Evolutionary conservation across 2,329 filamentous ascomycete genomes (phyloP).

Genomic region (Alternaria triticimaculans): DNA sequence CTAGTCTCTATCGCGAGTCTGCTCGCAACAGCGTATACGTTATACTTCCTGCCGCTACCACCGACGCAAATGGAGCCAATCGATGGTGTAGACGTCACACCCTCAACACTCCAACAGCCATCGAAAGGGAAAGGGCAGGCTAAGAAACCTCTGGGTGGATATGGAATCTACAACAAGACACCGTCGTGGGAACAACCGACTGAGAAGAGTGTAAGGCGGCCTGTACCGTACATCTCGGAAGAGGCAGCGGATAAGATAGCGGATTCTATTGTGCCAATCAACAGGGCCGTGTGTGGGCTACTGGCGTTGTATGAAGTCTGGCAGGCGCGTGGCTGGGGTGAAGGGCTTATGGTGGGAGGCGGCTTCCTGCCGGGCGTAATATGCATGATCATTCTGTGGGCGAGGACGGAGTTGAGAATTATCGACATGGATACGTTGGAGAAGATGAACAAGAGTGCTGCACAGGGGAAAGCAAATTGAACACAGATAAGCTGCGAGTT

Average conservation of each 20-base stretch:
- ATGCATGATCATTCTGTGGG: conserved; percentile 65
- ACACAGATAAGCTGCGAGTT: neutral
- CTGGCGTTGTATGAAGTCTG: conserved; percentile 55
- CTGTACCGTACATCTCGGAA: conserved; percentile 33
- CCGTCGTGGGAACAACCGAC: conserved; percentile 11
- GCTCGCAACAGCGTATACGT: conserved; percentile 66
- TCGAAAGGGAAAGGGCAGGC: conserved; percentile 21
- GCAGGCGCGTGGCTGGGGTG: conserved; percentile 28
- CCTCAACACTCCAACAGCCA: neutral
- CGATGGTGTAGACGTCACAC: conserved; percentile 9
- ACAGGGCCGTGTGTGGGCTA: conserved; percentile 60
- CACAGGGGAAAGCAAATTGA: neutral
- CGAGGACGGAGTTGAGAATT: conserved; percentile 70
- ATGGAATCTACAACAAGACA: conserved; percentile 9
- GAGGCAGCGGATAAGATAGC: conserved; percentile 58
- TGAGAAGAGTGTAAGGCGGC: conserved; percentile 11
- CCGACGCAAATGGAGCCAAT: conserved; percentile 50
- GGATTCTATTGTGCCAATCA: conserved; percentile 66
- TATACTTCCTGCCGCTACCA: conserved; percentile 63
- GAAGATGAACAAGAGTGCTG: conserved; percentile 62
- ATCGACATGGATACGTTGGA: conserved; percentile 73
- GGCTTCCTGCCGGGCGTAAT: conserved; percentile 59
- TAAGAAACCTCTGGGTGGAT: conserved; percentile 6
- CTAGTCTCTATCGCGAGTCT: conserved; percentile 70
- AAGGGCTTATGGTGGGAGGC: conserved; percentile 41